Conservation (phyloP, 257 asterid species). For the Solanum okadae region DNA sequence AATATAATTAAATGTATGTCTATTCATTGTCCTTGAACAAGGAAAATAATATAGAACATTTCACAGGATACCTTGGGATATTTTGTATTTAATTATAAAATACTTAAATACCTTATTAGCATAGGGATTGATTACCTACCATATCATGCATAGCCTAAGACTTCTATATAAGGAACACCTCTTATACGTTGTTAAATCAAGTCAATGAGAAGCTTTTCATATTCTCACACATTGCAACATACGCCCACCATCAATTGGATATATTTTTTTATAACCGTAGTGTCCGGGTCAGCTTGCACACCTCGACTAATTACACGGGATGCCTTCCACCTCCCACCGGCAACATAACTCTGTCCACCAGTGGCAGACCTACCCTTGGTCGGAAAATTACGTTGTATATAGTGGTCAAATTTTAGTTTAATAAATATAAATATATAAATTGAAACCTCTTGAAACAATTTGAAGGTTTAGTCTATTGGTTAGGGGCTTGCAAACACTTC, state of each 20-base stretch:
- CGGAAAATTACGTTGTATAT: too few species aligned
- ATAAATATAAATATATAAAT: too few species aligned
- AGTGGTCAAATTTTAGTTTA: too few species aligned
- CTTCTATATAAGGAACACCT: background rate
- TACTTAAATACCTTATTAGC: background rate
- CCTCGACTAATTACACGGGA: background rate
- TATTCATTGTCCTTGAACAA: background rate
- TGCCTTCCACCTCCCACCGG: background rate
- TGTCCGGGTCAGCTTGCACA: background rate
- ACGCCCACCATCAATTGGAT: background rate
- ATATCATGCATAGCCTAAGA: background rate
- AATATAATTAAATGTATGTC: background rate
- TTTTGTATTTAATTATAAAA: background rate
- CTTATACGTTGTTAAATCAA: background rate
- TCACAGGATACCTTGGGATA: background rate
- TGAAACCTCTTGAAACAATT: too few species aligned
- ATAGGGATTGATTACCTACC: background rate
- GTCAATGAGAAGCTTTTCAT: background rate
- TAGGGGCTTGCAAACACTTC: too few species aligned
- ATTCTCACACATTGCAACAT: background rate
- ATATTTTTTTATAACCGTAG: background rate
- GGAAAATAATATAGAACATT: background rate
- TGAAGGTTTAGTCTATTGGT: too few species aligned
- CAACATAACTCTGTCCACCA: background rate
- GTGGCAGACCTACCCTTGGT: too few species aligned